Conservation (phyloP, 2,329 filamentous ascomycete species). For the Apiospora malaysiana region DNA sequence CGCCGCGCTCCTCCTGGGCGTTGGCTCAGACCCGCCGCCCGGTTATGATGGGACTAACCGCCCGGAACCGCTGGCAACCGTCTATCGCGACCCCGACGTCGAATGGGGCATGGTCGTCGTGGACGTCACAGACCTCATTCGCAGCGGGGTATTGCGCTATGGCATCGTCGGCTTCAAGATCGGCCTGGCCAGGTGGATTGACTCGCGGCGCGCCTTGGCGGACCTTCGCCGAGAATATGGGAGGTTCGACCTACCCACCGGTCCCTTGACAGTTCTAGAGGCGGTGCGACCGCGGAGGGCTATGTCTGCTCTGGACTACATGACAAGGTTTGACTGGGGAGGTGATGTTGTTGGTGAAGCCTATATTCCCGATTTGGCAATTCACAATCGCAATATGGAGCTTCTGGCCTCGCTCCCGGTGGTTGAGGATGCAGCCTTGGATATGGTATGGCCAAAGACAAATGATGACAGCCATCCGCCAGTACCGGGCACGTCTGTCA, state of each 20-base stretch:
- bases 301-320: slow-evolving; percentile 29
- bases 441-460: slow-evolving; percentile 18
- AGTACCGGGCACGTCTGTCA: neutral
- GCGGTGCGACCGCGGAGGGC: slow-evolving; percentile 25
- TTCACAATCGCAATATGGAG: slow-evolving; percentile 7
- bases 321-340: slow-evolving; percentile 28
- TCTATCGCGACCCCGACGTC: slow-evolving; percentile 30
- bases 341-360: neutral
- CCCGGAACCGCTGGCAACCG: slow-evolving; percentile 30
- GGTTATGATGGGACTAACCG: slow-evolving; percentile 22
- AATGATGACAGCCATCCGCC: neutral
- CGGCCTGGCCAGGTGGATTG: slow-evolving; percentile 25
- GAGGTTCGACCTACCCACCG: neutral
- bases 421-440: slow-evolving; percentile 13
- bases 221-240: neutral
- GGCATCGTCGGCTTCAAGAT: slow-evolving; percentile 31
- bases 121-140: slow-evolving; percentile 29
- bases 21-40: slow-evolving; percentile 25
- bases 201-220: neutral
- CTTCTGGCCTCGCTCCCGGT: slow-evolving; percentile 1
- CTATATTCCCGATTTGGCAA: neutral
- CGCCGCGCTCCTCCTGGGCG: slow-evolving; percentile 29
- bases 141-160: slow-evolving; percentile 24
- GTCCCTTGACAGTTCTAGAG: slow-evolving; percentile 25
- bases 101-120: slow-evolving; percentile 33